Conservation (phyloP, 208 protist species). For the Acanthamoeba sp. region DNA sequence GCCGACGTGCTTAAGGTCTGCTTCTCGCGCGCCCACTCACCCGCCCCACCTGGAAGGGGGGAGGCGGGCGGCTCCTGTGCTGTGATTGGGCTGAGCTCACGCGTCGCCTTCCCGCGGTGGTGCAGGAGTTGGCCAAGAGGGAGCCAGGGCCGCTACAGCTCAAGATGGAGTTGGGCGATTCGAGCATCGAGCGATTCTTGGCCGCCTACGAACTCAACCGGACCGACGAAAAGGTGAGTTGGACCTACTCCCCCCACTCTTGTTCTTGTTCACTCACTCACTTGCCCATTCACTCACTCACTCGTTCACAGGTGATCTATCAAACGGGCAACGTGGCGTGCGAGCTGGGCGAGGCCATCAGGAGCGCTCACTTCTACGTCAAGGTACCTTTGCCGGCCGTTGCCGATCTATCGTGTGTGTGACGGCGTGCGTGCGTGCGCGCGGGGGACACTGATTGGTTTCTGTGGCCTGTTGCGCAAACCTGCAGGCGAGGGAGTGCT, state of each 20-base stretch:
- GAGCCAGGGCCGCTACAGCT: conserved; percentile 33
- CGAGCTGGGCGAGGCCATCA: conserved; percentile 63
- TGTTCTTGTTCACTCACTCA: neutral
- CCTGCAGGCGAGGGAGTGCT: conserved; percentile 44
- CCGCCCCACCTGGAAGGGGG: no score
- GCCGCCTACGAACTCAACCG: conserved; percentile 57
- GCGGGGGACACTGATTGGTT: neutral
- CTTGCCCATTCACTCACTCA: neutral
- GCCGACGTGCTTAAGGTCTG: conserved; percentile 70
- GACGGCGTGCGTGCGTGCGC: no score
- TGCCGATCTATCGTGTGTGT: no score
- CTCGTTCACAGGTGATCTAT: conserved; percentile 40
- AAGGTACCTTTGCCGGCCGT: no score
- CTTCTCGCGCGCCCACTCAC: neutral
- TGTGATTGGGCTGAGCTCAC: no score
- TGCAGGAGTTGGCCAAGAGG: conserved; percentile 14
- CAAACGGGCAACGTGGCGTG: conserved; percentile 66
- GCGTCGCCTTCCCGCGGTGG: no score
- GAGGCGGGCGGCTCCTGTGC: no score
- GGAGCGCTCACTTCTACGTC: conserved; percentile 54
- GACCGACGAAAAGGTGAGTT: conserved; percentile 34
- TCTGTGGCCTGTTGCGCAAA: no score
- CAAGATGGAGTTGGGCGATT: conserved; percentile 63
- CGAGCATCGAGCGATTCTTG: conserved; percentile 55
- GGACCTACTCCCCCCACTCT: no score